Conservation (phyloP, 768 basidiomycete species). For the Hemileccinum impolitum region DNA sequence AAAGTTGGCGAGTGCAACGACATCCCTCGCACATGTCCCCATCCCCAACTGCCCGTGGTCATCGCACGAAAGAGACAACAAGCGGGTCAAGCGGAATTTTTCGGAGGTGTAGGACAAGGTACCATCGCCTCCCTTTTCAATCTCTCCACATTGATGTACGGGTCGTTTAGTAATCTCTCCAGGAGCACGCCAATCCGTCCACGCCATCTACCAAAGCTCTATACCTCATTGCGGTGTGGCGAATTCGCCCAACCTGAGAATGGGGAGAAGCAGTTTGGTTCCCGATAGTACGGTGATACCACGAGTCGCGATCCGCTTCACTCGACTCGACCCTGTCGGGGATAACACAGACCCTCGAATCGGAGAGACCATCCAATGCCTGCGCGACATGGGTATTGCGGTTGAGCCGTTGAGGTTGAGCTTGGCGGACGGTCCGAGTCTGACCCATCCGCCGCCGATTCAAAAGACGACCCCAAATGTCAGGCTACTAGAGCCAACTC, state of each 20-base stretch:
- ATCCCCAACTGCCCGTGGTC: constrained; percentile 27
- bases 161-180: constrained; percentile 58
- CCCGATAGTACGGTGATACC: constrained; percentile 34
- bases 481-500: constrained; percentile 44
- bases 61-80: neutral
- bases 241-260: constrained; percentile 69
- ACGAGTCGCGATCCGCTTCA: constrained; percentile 59
- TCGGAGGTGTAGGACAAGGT: constrained; percentile 41
- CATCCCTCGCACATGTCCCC: constrained; percentile 5
- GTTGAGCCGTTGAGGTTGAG: constrained; percentile 57
- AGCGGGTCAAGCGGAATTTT: constrained; percentile 41
- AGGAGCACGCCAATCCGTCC: constrained; percentile 31
- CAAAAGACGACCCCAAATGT: neutral
- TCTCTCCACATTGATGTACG: neutral
- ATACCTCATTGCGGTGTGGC: constrained; percentile 77
- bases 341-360: constrained; percentile 53
- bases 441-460: constrained; percentile 6
- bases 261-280: constrained; percentile 46
- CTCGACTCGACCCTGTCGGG: constrained; percentile 54
- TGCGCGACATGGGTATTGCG: constrained; percentile 61
- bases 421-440: constrained; percentile 58
- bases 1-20: neutral
- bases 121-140: neutral
- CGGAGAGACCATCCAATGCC: constrained; percentile 48
- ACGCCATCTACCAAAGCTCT: constrained; percentile 70